Base-by-base conservation (phyloP, 2,329 filamentous ascomycete species). In the Rugonectria rugulosa region DNA sequence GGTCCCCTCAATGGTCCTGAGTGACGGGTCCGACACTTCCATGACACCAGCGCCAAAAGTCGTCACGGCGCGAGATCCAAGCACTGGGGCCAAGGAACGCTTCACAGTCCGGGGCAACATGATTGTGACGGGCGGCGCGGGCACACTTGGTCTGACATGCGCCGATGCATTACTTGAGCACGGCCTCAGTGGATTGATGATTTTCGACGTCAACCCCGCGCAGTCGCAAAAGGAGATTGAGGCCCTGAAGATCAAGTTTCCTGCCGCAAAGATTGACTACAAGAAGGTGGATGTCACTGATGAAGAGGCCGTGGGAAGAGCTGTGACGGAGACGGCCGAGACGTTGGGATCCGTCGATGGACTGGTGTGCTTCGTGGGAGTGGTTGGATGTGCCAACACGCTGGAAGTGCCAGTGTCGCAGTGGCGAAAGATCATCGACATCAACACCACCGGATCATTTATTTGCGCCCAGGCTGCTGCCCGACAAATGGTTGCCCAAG, bases 391-490 rank as follows among this genome's bases (percentile, higher is more conserved):
- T 61, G 76, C 80, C 0, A 81, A 85, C 57, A 83, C 88, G 0
- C 70, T 89, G 1, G 83, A 88, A 2, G 85, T 87, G 75, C 73
- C 78, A 0, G 72, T 80, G 1, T 74, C 77, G 2, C 78, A 88
- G 61, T 92, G 85, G 81, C 80, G 85, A 6, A 79, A 80, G 23
- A 81, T 88, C 0, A 66, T 92, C 17, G 88, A 91, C 52, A 81
- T 92, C 67, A 93, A 93, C 68, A 83, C 87, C 2, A 89, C 87
- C 0, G 90, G 89, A 0, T 77, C 81, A 0, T 93, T 91, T 65
- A 75, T 92, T 14, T 86, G 85, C 62, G 88, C 89, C 0, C 88
- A 90, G 62, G 89, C 88, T 2, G 75, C 72, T 0, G 80, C 77
- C 1, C 77, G 75, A 45, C 73, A 80, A n/a, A 87, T 89, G 81